Percentiles rank a stretch among this genome's conserved stretches.
These are phyloP conservation scores for Alternaria incomplexa DNA, from an alignment of 2,329 filamentous ascomycete species.

Conservation along the genomic window DNA sequence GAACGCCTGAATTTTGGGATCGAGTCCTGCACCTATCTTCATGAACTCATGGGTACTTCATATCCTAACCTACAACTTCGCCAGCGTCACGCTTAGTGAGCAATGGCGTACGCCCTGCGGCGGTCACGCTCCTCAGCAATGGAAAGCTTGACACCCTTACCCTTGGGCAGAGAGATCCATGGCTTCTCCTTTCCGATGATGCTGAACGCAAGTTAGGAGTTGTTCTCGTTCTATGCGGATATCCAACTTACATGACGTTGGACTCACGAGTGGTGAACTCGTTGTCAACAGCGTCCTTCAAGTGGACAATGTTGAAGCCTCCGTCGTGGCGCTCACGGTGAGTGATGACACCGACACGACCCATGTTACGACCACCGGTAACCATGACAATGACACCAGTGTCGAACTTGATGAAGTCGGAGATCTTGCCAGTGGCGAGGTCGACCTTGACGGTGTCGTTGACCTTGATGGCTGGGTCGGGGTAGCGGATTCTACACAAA, in stretches of 20 bases:
- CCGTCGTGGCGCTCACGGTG: conserved; percentile 99
- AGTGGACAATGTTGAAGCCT: conserved; percentile 99
- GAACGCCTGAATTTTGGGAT: conserved; percentile 43
- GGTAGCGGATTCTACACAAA: conserved; percentile 89
- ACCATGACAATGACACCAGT: conserved; percentile 98
- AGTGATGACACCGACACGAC: conserved; percentile 99
- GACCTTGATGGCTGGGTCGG: conserved; percentile 97
- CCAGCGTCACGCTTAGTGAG: conserved; percentile 51
- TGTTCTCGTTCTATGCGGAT: neutral
- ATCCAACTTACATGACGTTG: conserved; percentile 78
- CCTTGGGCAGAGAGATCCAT: conserved; percentile 99
- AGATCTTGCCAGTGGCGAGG: conserved; percentile 94
- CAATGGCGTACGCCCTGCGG: conserved; percentile 74
- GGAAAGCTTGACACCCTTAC: conserved; percentile 97
- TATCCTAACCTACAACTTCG: conserved; percentile 30
- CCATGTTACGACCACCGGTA: conserved; percentile 99
- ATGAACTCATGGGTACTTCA: conserved; percentile 37
- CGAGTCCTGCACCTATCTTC: conserved; percentile 34
- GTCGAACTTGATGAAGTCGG: conserved; percentile 98
- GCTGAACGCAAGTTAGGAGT: conserved; percentile 38
- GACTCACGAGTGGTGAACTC: conserved; percentile 98
- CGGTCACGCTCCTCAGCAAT: conserved; percentile 99
- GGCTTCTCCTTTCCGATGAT: conserved; percentile 98
- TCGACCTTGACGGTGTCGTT: conserved; percentile 99
- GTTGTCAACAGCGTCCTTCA: conserved; percentile 99